Percentiles rank a stretch among this genome's conserved stretches.
Evolutionary conservation across 169 alveolate genomes (phyloP).

Genomic region (Gregarina niphandrodes): DNA sequence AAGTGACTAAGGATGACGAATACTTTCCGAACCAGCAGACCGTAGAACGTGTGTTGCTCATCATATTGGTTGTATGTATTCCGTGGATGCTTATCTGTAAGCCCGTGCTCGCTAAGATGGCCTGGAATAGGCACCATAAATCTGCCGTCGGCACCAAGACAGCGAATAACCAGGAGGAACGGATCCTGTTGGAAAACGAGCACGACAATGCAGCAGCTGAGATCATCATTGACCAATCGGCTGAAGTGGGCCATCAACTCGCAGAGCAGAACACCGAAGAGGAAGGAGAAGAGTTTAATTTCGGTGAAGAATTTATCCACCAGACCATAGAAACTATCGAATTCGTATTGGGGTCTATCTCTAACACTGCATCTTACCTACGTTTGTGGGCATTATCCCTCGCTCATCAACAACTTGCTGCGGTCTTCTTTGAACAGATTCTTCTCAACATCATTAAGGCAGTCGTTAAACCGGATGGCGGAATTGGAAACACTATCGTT

Average conservation of each 20-base stretch:
- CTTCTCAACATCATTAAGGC: no score
- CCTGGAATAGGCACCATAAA: no score
- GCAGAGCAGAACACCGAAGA: no score
- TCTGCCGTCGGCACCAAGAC: no score
- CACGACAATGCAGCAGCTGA: no score
- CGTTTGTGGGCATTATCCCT: slow-evolving; percentile 94
- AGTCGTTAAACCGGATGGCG: no score
- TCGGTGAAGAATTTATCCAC: slow-evolving; percentile 26
- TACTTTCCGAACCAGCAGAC: slow-evolving; percentile 32
- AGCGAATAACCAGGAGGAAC: no score
- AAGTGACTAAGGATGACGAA: slow-evolving; percentile 32
- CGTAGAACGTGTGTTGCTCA: slow-evolving; percentile 39
- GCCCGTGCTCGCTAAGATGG: slow-evolving; percentile 61
- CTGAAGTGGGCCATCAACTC: no score
- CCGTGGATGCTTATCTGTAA: slow-evolving; percentile 83
- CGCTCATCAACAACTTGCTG: slow-evolving; percentile 90
- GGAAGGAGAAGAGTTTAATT: slow-evolving; percentile 25
- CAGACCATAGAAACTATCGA: slow-evolving; percentile 93
- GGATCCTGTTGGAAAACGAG: no score
- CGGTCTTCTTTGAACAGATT: no score
- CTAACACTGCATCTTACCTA: slow-evolving; percentile 96
- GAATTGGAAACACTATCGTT: slow-evolving; percentile 15
- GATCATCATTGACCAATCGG: no score
- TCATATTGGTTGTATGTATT: slow-evolving; percentile 50
- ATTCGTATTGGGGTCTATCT: slow-evolving; percentile 77